A percentile compares a stretch with the other conserved stretches of the same genome.
These are phyloP conservation scores for Colletotrichum caudatum DNA, from an alignment of 2,329 filamentous ascomycete genomes.

Conservation along the genomic window DNA sequence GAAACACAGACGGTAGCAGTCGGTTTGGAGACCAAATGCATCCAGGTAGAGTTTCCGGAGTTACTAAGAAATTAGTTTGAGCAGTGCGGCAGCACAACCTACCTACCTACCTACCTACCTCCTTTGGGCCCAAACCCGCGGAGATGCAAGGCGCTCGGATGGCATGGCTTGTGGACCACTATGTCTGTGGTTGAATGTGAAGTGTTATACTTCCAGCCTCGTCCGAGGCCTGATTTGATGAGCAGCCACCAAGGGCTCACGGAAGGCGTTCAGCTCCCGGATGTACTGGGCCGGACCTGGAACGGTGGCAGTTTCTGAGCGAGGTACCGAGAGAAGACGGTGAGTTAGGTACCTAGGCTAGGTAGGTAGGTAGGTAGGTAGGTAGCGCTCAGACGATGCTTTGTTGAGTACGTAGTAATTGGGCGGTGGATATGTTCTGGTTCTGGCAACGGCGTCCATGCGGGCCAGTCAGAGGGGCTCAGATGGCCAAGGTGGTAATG, in stretches of 20 bases:
- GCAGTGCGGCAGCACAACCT: neutral
- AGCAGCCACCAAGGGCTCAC: slow-evolving; percentile 7
- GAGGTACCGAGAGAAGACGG: neutral
- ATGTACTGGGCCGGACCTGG: slow-evolving; percentile 18
- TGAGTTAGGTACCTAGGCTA: too few relatives aligned
- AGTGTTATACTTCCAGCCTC: slow-evolving; percentile 18
- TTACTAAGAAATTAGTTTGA: neutral
- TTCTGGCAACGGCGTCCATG: slow-evolving; percentile 29
- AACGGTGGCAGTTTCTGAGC: slow-evolving; percentile 18
- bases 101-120: too few relatives aligned
- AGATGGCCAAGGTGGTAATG: slow-evolving; percentile 36
- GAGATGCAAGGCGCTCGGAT: slow-evolving; percentile 3
- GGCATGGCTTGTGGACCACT: neutral
- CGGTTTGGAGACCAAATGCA: neutral
- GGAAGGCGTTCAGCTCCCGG: neutral
- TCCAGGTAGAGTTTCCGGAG: neutral
- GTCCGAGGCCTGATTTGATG: neutral
- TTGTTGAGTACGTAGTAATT: slow-evolving; percentile 34
- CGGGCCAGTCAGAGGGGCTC: slow-evolving; percentile 24
- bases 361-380: neutral
- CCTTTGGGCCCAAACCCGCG: neutral
- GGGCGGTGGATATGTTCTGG: slow-evolving; percentile 6
- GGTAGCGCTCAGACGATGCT: slow-evolving; percentile 22
- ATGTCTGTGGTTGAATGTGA: neutral
- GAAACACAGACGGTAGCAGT: neutral